Percentiles rank a stretch among this genome's conserved stretches.
Evolutionary conservation across 805 yeast species (phyloP).

Genomic region (Barnettozyma vustinii): DNA sequence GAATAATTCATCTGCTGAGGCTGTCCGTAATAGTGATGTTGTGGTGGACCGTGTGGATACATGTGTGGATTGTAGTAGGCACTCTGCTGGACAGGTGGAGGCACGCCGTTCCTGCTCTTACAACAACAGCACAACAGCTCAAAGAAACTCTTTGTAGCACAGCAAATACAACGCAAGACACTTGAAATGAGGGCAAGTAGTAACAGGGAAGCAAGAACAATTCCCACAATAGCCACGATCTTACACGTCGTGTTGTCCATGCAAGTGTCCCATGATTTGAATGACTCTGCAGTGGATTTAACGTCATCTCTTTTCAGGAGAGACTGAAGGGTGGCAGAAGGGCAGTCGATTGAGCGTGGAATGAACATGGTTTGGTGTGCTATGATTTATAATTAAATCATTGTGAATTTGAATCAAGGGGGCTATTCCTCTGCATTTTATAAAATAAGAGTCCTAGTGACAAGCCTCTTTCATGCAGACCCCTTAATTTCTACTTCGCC

Average conservation of each 20-base stretch:
- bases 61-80: conserved; percentile 18
- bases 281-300: conserved; percentile 37
- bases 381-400: no score
- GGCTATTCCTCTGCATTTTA: background rate
- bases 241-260: conserved; percentile 75
- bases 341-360: conserved; percentile 3
- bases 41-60: conserved; percentile 17
- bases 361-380: background rate
- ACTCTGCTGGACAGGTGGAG: conserved; percentile 6
- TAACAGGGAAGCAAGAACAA: conserved; percentile 50
- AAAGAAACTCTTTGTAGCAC: conserved; percentile 48
- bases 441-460: background rate
- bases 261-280: conserved; percentile 70
- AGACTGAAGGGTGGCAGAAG: conserved; percentile 10
- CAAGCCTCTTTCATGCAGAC: background rate
- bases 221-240: conserved; percentile 69
- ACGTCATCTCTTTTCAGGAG: conserved; percentile 18
- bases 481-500: background rate
- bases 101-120: conserved; percentile 5
- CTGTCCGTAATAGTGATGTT: background rate
- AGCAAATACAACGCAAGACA: conserved; percentile 49
- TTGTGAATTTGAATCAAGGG: background rate
- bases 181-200: conserved; percentile 52
- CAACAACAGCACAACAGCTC: conserved; percentile 50
- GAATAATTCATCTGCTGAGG: conserved; percentile 7